These are phyloP conservation scores for Taphrina deformans DNA, from an alignment of 1,139 yeast species.

Conservation along the genomic window DNA sequence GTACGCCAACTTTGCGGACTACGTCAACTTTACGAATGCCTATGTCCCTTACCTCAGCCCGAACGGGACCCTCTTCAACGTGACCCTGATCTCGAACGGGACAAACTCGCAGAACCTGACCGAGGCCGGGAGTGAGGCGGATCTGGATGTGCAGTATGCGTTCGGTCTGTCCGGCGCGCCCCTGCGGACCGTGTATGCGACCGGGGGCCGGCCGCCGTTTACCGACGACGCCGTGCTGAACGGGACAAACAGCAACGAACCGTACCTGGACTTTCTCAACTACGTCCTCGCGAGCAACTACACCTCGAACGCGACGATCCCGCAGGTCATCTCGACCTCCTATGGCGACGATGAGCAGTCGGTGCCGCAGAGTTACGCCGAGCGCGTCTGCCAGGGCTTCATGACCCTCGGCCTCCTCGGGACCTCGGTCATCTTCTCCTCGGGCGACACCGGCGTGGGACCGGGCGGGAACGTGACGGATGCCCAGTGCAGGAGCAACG, in stretches of 20 bases:
- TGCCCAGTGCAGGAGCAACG: constrained; percentile 1
- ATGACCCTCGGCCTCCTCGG: constrained; percentile 24
- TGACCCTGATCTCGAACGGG: constrained; percentile 3
- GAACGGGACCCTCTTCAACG: constrained; percentile 1
- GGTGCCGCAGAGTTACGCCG: constrained; percentile 13
- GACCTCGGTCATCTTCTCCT: constrained; percentile 17
- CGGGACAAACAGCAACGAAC: constrained; percentile 11
- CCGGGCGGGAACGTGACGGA: constrained; percentile 9
- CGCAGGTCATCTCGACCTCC: constrained; percentile 23
- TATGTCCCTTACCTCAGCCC: constrained; percentile 12
- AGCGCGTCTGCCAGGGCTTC: constrained; percentile 22
- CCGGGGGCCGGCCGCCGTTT: constrained; percentile 11
- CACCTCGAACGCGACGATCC: neutral
- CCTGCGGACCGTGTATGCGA: neutral
- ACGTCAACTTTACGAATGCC: neutral
- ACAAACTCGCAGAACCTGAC: constrained; percentile 1
- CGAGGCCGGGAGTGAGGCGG: constrained; percentile 15
- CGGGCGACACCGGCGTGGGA: constrained; percentile 27
- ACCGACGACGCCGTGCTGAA: neutral
- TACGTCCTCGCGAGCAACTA: constrained; percentile 14
- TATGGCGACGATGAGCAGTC: constrained; percentile 25
- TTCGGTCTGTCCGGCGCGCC: constrained; percentile 12
- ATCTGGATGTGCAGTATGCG: constrained; percentile 25
- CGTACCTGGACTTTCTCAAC: constrained; percentile 15
- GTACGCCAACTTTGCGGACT: constrained; percentile 17